phyloP scores from a whole-genome alignment of 179 eudicot species.

The Corrigiola litoralis region DNA sequence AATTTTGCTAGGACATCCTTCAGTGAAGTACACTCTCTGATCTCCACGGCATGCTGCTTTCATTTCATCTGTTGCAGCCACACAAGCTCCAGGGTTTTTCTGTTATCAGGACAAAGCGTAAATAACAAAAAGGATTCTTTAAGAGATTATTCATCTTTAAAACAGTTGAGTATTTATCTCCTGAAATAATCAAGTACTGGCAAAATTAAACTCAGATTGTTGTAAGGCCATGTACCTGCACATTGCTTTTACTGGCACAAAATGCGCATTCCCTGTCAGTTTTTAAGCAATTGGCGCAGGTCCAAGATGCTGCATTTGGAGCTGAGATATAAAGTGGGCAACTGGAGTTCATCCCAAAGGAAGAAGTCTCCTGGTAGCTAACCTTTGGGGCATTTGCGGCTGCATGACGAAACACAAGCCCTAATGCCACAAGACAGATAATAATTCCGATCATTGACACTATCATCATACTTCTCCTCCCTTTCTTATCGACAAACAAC shows the following conservation, averaged over 20 bases:
- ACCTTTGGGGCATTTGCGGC: constrained; percentile 44
- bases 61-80: constrained; percentile 28
- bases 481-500: constrained; percentile 62
- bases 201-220: not conserved
- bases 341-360: constrained; percentile 56
- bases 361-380: constrained; percentile 34
- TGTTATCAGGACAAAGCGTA: not conserved
- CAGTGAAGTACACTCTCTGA: constrained; percentile 48
- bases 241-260: constrained; percentile 36
- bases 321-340: constrained; percentile 41
- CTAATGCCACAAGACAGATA: constrained; percentile 39
- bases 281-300: constrained; percentile 57
- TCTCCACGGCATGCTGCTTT: constrained; percentile 35
- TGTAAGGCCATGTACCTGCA: not conserved
- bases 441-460: constrained; percentile 65
- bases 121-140: not conserved
- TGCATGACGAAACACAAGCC: constrained; percentile 39
- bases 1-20: constrained; percentile 60
- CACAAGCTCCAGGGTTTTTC: constrained; percentile 59
- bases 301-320: constrained; percentile 42
- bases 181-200: too few species aligned
- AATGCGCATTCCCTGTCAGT: constrained; percentile 56
- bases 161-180: too few species aligned
- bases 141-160: too few species aligned
- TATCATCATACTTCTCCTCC: constrained; percentile 71